Percentiles rank a stretch among this genome's conserved stretches.
Conservation (phyloP, 2,329 filamentous ascomycete species). For the Neopestalotiopsis clavispora region DNA sequence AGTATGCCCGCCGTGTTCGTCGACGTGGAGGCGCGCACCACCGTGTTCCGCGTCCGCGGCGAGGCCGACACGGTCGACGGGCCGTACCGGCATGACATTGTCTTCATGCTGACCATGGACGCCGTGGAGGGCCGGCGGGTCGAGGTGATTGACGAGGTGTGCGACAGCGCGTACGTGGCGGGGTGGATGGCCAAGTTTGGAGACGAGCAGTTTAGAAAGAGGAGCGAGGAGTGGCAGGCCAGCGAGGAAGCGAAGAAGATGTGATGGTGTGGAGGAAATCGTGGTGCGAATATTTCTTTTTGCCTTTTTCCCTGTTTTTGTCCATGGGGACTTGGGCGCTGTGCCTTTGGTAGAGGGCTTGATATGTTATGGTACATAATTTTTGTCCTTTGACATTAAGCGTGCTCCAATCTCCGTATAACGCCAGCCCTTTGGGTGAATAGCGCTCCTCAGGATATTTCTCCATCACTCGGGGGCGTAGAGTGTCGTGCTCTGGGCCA, state of each 20-base stretch:
- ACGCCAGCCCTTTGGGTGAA: too few species aligned
- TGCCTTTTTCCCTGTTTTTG: too few species aligned
- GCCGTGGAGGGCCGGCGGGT: neutral
- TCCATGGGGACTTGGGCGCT: too few species aligned
- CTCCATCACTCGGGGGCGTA: too few species aligned
- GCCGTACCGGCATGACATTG: neutral
- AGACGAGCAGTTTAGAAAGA: conserved; percentile 3
- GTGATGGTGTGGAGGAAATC: neutral
- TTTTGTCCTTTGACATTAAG: too few species aligned
- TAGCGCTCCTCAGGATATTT: too few species aligned
- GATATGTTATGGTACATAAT: too few species aligned
- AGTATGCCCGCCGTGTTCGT: neutral
- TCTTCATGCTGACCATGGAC: conserved; percentile 6
- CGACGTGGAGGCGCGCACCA: neutral
- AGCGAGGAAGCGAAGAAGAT: neutral
- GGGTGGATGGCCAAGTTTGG: conserved; percentile 9
- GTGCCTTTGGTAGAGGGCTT: too few species aligned
- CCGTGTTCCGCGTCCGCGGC: neutral
- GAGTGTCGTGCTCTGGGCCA: too few species aligned
- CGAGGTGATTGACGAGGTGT: conserved; percentile 7
- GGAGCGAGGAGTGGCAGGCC: conserved; percentile 2
- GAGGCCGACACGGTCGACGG: conserved; percentile 6
- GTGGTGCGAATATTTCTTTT: too few species aligned
- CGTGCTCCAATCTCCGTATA: too few species aligned
- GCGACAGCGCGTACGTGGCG: conserved; percentile 7